phyloP scores from a whole-genome alignment of 495 filamentous ascomycete species.

The Glonium stellatum region DNA sequence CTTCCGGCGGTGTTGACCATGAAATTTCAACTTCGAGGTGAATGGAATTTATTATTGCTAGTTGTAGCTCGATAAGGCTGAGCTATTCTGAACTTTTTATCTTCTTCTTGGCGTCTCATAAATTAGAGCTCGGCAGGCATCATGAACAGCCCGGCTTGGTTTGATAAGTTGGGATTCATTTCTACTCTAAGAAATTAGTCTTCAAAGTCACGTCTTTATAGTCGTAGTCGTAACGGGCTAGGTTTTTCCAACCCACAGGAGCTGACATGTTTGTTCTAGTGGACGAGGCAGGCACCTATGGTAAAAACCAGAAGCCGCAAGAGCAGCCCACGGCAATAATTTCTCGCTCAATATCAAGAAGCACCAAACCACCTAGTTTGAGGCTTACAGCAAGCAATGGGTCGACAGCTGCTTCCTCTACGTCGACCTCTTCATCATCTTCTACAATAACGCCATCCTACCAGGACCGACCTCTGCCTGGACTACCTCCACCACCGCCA shows the following conservation, averaged over 20 bases:
- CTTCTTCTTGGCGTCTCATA: background rate
- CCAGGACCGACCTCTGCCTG: slow-evolving; percentile 11
- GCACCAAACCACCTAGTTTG: slow-evolving; percentile 22
- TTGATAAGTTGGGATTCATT: background rate
- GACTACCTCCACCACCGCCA: slow-evolving; percentile 23
- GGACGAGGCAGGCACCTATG: background rate
- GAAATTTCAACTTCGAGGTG: slow-evolving; percentile 25
- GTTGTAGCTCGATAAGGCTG: background rate
- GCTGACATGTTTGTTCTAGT: background rate
- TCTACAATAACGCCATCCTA: background rate
- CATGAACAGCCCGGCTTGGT: background rate
- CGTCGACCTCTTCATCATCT: slow-evolving; percentile 4
- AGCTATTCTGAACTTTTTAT: background rate
- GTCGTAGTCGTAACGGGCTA: background rate
- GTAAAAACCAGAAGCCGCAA: slow-evolving; percentile 6
- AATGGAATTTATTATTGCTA: background rate
- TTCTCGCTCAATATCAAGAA: slow-evolving; percentile 19
- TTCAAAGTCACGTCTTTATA: no score
- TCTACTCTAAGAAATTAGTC: background rate
- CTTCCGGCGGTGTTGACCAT: background rate
- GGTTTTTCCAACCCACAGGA: background rate
- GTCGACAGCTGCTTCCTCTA: slow-evolving; percentile 20
- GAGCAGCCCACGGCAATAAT: slow-evolving; percentile 14
- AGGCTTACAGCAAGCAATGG: slow-evolving; percentile 27
- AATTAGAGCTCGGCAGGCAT: background rate